A percentile compares a stretch with the other conserved stretches of the same genome.
Evolutionary conservation across 2,329 filamentous ascomycete species (phyloP).

Genomic region (Intubia oerlemansii): DNA sequence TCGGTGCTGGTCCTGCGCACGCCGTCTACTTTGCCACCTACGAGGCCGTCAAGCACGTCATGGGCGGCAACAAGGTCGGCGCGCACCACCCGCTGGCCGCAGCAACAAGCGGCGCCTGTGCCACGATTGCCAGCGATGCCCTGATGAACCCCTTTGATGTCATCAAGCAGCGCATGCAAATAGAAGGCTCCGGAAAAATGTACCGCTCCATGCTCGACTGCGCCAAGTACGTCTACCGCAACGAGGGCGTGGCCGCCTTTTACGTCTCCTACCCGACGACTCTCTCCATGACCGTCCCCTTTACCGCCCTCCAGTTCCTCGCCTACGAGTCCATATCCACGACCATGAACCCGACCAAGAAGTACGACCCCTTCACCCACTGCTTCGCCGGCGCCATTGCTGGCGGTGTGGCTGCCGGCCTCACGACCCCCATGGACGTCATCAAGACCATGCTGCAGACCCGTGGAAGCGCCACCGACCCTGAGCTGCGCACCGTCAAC

Average conservation of each 20-base stretch:
- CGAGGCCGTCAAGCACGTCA: conserved; percentile 87
- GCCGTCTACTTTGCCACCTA: conserved; percentile 98
- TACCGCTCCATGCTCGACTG: conserved; percentile 78
- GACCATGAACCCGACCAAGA: conserved; percentile 65
- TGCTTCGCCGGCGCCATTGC: conserved; percentile 82
- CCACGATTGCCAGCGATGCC: conserved; percentile 91
- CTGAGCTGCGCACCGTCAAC: conserved; percentile 67
- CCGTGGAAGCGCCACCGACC: conserved; percentile 56
- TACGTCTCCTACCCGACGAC: conserved; percentile 98
- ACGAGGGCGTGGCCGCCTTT: conserved; percentile 77
- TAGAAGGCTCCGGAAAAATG: conserved; percentile 72
- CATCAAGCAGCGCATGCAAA: conserved; percentile 98
- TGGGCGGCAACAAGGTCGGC: conserved; percentile 75
- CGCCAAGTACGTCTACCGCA: conserved; percentile 67
- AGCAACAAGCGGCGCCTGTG: conserved; percentile 78
- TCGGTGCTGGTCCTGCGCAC: conserved; percentile 89
- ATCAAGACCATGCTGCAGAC: conserved; percentile 97
- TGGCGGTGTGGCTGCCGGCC: conserved; percentile 76
- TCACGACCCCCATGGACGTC: conserved; percentile 92
- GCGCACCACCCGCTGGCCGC: conserved; percentile 86
- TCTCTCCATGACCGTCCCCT: conserved; percentile 94
- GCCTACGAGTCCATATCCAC: conserved; percentile 96
- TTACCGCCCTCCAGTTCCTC: conserved; percentile 91
- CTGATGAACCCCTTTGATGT: conserved; percentile 99
- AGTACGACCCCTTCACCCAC: conserved; percentile 85